phyloP scores from a whole-genome alignment of 2,329 filamentous ascomycete genomes.

The Xylariaceae sp. region DNA sequence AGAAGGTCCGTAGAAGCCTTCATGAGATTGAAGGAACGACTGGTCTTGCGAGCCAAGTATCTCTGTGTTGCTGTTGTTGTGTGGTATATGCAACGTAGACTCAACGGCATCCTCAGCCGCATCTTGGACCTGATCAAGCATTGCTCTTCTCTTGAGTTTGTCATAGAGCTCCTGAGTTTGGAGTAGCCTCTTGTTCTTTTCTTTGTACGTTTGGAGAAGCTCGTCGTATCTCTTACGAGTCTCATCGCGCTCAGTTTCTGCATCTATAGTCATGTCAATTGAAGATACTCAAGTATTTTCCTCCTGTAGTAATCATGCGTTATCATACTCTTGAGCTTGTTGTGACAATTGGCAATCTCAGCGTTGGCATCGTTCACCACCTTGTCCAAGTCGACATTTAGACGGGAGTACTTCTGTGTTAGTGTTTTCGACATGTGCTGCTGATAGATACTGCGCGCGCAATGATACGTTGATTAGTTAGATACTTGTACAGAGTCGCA shows the following conservation, averaged over 20 bases:
- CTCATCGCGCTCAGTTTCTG: conserved; percentile 60
- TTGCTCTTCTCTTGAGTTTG: conserved; percentile 54
- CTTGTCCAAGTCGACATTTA: conserved; percentile 69
- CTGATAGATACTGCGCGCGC: conserved; percentile 63
- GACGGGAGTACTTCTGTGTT: conserved; percentile 65
- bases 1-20: conserved; percentile 8
- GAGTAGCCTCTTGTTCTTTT: conserved; percentile 67
- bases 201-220: conserved; percentile 61
- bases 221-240: conserved; percentile 72
- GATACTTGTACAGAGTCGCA: neutral
- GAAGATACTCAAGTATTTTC: no score
- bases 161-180: conserved; percentile 67
- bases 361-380: conserved; percentile 72
- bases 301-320: no score
- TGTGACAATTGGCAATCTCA: conserved; percentile 65
- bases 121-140: conserved; percentile 53
- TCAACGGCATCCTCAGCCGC: conserved; percentile 52
- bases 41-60: conserved; percentile 9
- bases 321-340: conserved; percentile 60
- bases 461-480: neutral
- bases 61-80: conserved; percentile 13
- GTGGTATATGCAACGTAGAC: conserved; percentile 35
- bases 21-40: conserved; percentile 8
- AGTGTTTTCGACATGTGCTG: conserved; percentile 70
- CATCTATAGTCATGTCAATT: conserved; percentile 33